A percentile compares a stretch with the other conserved stretches of the same genome.
These are phyloP conservation scores for Aureobasidium subglaciale DNA, from an alignment of 2,329 filamentous ascomycete genomes.

Conservation along the genomic window DNA sequence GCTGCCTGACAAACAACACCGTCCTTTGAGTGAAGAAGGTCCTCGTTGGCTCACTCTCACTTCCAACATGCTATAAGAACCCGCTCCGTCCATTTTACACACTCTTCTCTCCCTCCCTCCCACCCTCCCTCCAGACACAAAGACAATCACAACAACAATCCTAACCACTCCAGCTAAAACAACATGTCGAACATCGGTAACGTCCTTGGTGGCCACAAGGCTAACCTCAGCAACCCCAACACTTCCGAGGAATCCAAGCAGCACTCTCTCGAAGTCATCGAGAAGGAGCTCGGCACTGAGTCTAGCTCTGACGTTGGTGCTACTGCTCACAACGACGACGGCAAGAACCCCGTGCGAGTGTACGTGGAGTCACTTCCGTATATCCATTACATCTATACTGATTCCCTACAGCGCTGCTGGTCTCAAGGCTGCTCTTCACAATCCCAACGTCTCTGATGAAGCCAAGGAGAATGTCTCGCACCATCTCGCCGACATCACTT, in stretches of 20 bases:
- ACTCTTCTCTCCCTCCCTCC: too few relatives aligned
- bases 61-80: not conserved
- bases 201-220: constrained; percentile 44
- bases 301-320: not conserved
- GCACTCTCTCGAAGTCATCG: constrained; percentile 47
- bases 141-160: not conserved
- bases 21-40: not conserved
- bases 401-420: constrained; percentile 17
- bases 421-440: constrained; percentile 42
- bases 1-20: not conserved
- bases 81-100: not conserved
- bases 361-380: constrained; percentile 31
- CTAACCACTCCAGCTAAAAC: not conserved
- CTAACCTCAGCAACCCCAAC: constrained; percentile 48
- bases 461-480: constrained; percentile 51
- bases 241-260: constrained; percentile 50
- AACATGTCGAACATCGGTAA: constrained; percentile 13
- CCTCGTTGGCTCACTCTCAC: not conserved
- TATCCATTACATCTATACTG: not conserved
- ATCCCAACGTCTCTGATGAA: constrained; percentile 51
- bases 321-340: constrained; percentile 18
- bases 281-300: constrained; percentile 39
- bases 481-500: constrained; percentile 39
- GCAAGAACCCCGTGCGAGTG: constrained; percentile 47
- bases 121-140: not conserved